Evolutionary conservation across 495 filamentous ascomycete genomes (phyloP), one percentile per base, ranked within the genome.

Genomic region (Talaromyces trachyspermus): DNA sequence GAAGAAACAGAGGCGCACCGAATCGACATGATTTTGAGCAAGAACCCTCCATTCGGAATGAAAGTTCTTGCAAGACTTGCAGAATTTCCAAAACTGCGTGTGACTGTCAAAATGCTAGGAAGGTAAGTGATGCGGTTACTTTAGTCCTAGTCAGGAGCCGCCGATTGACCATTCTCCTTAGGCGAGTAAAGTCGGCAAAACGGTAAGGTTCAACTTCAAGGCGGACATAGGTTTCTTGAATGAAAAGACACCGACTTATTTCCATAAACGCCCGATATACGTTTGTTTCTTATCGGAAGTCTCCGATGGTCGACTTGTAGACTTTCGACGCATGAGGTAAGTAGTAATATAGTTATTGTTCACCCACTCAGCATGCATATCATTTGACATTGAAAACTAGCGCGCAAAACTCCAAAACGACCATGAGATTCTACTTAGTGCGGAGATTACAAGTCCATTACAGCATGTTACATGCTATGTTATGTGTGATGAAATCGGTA

Each of bases 401-500:
- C 62, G 77, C 85, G 11, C 79, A 57, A 43, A 82, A 49, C 59
- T 97, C 5, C 71, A 80, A 38, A 76, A 75, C 3, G 79, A 74
- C 1, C 64, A 81, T 10, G 78, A 85, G 4, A 55, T 90, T 11
- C 61, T 70, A 5, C 82, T 95, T 46, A 68, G 66, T 12, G 79
- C 75, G 1, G 64, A 76, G 0, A 54, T 95, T 33, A 73, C 69
- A 7, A 65, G 57, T 6, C 51, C 68, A 8, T 72, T 71, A 7
- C 80, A 91, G 37, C 66, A 60, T 12, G 70, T 96, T 35, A 66
- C 65, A 18, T 92, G 86, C 49, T 79, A 88, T 61, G 74, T 88
- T 10, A 86, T 85, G 65, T 96, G 92, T 53, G 91, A 96, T 62
- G 85, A 88, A 30, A 86, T 96, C 51, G 88, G 81, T 84, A 59